These are phyloP conservation scores for Cicer bijugum DNA, from an alignment of 306 rosid species.

Conservation along the genomic window DNA sequence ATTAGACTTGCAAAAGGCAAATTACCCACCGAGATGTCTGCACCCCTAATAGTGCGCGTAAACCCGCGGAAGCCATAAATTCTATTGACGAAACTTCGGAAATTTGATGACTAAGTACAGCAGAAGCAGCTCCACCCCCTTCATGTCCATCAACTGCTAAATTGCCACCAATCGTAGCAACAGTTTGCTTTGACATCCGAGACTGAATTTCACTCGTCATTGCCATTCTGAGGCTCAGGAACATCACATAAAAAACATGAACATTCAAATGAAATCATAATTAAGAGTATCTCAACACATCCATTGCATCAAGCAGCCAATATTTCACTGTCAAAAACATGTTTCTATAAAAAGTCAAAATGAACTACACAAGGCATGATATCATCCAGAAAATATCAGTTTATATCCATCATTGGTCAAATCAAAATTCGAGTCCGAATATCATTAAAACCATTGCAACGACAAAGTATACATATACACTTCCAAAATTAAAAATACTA, in stretches of 20 bases:
- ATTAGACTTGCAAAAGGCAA: slow-evolving; percentile 8
- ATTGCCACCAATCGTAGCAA: slow-evolving; percentile 72
- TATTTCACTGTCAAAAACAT: slow-evolving; percentile 3
- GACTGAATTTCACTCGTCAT: slow-evolving; percentile 91
- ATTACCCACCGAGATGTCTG: slow-evolving; percentile 80
- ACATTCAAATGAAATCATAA: slow-evolving; percentile 36
- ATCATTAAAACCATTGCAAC: slow-evolving; percentile 17
- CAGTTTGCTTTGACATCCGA: slow-evolving; percentile 72
- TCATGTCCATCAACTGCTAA: slow-evolving; percentile 72
- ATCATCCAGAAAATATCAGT: slow-evolving; percentile 11
- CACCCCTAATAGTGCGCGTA: slow-evolving; percentile 77
- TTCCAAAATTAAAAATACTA: neutral
- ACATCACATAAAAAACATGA: slow-evolving; percentile 37
- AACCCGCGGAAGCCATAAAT: slow-evolving; percentile 81
- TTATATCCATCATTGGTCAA: slow-evolving; percentile 1
- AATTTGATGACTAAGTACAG: slow-evolving; percentile 69
- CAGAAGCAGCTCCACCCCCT: slow-evolving; percentile 92
- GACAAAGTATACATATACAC: neutral
- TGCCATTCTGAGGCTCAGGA: slow-evolving; percentile 79
- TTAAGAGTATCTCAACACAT: slow-evolving; percentile 6
- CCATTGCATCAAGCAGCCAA: slow-evolving; percentile 14
- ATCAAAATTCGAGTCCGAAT: slow-evolving; percentile 23
- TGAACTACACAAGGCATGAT: neutral
- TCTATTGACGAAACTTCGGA: slow-evolving; percentile 79
- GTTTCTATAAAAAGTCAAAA: slow-evolving; percentile 1